These are phyloP conservation scores for Ochetophila trinervis DNA, from an alignment of 306 rosid species.

Conservation along the genomic window DNA sequence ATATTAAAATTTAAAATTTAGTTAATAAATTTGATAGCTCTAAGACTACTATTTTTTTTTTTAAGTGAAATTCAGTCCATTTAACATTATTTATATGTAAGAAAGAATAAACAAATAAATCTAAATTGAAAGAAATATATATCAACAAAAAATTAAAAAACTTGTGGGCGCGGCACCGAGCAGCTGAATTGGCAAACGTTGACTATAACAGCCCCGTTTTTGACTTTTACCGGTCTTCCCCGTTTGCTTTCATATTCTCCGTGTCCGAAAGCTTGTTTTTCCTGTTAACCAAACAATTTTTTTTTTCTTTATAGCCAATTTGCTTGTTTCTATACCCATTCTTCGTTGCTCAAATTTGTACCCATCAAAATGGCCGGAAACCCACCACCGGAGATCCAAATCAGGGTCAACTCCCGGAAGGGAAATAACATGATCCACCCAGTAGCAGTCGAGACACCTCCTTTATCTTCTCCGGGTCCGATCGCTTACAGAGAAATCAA, in stretches of 20 bases:
- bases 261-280: background rate
- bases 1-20: too few species aligned
- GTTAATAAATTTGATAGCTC: too few species aligned
- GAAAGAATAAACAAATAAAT: too few species aligned
- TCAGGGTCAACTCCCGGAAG: conserved; percentile 44
- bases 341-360: too few species aligned
- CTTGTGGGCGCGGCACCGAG: background rate
- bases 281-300: background rate
- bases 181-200: background rate
- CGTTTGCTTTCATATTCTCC: background rate
- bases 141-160: too few species aligned
- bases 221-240: background rate
- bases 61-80: too few species aligned
- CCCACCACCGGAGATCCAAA: conserved; percentile 35
- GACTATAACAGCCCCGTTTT: background rate
- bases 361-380: conserved; percentile 41
- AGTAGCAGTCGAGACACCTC: conserved; percentile 29
- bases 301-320: background rate
- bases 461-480: conserved; percentile 29
- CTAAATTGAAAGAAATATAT: too few species aligned
- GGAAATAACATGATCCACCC: conserved; percentile 53
- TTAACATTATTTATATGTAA: too few species aligned
- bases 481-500: conserved; percentile 39
- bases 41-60: too few species aligned
- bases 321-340: background rate